Base-by-base conservation (phyloP, 805 yeast species). In the Metschnikowia corniflorae region DNA sequence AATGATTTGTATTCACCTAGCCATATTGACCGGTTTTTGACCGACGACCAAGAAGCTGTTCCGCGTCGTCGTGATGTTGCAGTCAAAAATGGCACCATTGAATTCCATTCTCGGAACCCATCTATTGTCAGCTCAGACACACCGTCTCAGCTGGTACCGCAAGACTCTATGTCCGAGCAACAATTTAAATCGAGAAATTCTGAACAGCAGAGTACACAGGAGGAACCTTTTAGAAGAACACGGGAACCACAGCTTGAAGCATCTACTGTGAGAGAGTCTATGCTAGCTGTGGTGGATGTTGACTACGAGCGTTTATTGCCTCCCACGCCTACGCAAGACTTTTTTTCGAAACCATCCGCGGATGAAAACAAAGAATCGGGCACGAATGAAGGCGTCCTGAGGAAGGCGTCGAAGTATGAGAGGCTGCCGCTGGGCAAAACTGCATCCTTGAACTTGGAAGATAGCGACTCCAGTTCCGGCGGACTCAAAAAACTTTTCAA, bases 31-130 rank as follows among this genome's bases (percentile, higher is more conserved):
- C 36, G 33, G 9, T 44, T 48, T 13, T 39, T 48, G 13, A 18
- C 39, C 1, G 52, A 48, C 21, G 33, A 37, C 13, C 52, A 48
- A 24, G 30, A 29, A n/a, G 50, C 47, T 21, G 50, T 48, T 3
- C 52, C 52, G 6, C 49, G 46, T 2, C 34, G 52, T 21, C 49
- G 50, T 2, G 52, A 48, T 27, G 31, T 48, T 6, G 44, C 43
- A 13, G 38, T 46, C 9, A 28, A 21, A 16, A 26, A 31, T 19
- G 42, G 39, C 4, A 24, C 35, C n/a, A 32, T 46, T 20, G 37
- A 41, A 15, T 33, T 38, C 13, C 46, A 46, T 24, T 46, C 50
- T 1, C 24, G 22, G 12, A 39, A 20, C 14, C 37, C 45, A 8
- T 26, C 26, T 18, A 31, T 18, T 10, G 24, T n/a, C n/a, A 21